A percentile compares a stretch with the other conserved stretches of the same genome.
These are phyloP conservation scores for Crithidia sp. DNA, from an alignment of 208 protist species.

Conservation along the genomic window DNA sequence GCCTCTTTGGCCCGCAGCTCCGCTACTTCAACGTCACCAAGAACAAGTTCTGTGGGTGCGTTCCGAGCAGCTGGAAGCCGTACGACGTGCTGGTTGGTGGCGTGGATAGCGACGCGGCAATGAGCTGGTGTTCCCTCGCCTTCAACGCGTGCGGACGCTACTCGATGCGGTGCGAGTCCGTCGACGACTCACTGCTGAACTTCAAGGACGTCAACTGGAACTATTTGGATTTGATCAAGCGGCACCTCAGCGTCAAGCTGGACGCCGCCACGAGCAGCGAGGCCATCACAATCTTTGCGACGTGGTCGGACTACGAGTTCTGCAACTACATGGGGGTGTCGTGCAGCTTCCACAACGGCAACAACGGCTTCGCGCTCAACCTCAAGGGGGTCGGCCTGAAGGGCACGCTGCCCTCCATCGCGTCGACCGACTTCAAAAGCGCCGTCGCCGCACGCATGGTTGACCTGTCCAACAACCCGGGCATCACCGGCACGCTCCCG, in stretches of 20 bases:
- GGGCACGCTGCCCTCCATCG: constrained; percentile 14
- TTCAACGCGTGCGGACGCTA: constrained; percentile 8
- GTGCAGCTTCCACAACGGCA: constrained; percentile 1
- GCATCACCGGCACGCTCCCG: constrained; percentile 14
- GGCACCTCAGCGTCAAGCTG: constrained; percentile 3
- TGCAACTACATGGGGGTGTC: neutral
- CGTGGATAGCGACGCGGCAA: constrained; percentile 7
- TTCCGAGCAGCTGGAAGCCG: constrained; percentile 8
- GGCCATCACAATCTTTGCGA: neutral
- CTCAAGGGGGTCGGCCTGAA: constrained; percentile 3
- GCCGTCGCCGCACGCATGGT: neutral
- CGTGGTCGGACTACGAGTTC: constrained; percentile 8
- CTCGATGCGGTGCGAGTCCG: constrained; percentile 2
- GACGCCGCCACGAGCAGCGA: neutral
- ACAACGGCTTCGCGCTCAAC: constrained; percentile 14
- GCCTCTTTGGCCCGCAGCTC: neutral
- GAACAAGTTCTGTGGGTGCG: constrained; percentile 16
- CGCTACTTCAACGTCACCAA: constrained; percentile 7
- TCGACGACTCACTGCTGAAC: constrained; percentile 5
- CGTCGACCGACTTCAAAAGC: neutral
- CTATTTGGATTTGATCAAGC: neutral
- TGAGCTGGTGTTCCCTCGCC: neutral
- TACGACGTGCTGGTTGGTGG: constrained; percentile 1
- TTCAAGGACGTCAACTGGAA: constrained; percentile 18
- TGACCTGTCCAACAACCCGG: constrained; percentile 18